A percentile compares a stretch with the other conserved stretches of the same genome.
phyloP scores from a whole-genome alignment of 2,329 filamentous ascomycete genomes.

The Mariannaea sp. region DNA sequence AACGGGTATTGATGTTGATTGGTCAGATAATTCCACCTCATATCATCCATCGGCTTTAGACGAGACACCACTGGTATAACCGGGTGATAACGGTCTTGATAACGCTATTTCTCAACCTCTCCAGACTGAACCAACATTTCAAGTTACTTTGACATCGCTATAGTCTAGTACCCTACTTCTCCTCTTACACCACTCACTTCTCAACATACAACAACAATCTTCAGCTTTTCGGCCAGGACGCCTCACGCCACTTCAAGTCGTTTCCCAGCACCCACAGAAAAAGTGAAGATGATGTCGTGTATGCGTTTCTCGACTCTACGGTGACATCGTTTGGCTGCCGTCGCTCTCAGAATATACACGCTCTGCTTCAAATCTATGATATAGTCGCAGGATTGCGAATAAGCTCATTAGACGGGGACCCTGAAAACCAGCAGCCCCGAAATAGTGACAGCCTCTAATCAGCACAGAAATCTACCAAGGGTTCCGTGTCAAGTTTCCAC shows the following conservation, averaged over 20 bases:
- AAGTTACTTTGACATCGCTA: too few relatives aligned
- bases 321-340: background rate
- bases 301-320: background rate
- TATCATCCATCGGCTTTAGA: background rate
- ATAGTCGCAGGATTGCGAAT: background rate
- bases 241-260: slow-evolving; percentile 1
- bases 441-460: too few relatives aligned
- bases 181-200: too few relatives aligned
- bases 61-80: slow-evolving; percentile 1
- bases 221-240: background rate
- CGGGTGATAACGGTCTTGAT: slow-evolving; percentile 1
- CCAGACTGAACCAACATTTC: too few relatives aligned
- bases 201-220: too few relatives aligned
- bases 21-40: background rate
- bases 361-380: background rate
- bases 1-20: background rate
- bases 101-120: background rate
- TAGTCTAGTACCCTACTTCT: too few relatives aligned
- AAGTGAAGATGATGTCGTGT: slow-evolving; percentile 3
- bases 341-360: background rate
- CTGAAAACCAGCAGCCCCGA: too few relatives aligned
- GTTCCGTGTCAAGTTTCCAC: too few relatives aligned
- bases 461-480: too few relatives aligned
- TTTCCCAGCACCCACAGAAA: slow-evolving; percentile 13
- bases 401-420: too few relatives aligned